Base-by-base conservation (phyloP, 352 stramenopile species). In the Peronosclerospora sorghi region DNA sequence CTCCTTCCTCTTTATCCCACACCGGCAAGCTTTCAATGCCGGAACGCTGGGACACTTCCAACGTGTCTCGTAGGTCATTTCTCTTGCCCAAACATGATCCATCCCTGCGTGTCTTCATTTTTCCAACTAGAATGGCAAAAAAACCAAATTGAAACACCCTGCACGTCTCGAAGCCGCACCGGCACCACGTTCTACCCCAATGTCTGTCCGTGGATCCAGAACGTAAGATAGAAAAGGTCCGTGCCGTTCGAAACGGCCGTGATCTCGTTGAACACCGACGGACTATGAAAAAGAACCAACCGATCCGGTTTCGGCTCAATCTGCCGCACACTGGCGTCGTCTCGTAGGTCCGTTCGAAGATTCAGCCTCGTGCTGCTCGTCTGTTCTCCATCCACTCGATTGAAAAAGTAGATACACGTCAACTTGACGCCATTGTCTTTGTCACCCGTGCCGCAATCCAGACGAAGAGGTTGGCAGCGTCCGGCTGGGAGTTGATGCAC, bases 401-500 rank as follows among this genome's bases (percentile, higher is more conserved):
- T 78, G 21, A 84, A 57, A 41, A 74, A 87, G 41, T 89, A 89
- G 15, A 86, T 34, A 34, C 76, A 88, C 17, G 71, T 81, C 38
- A 92, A 43, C 35, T 86, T 83, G 46, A 82, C 80, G 15, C 75
- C 75, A 43, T 92, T 88, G 48, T 89, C 67, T 35, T 81, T 76
- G 14, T 80, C 74, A 1, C 71, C 75, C 0, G 24, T 17, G 5
- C 76, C 76, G 19, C 79, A 87, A 62, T 92, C 76, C 0, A 88
- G 40, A 0, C 76, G 74, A 41, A 83, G 39, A 13, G 51, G 54
- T 40, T 92, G 79, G 26, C 43, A 14, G 2, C 84, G 59, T 8
- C 69, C 65, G 0, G 36, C 14, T 24, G 58, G 41, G 5, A 88
- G 23, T 6, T 78, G 55, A 2, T 86, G 59, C 2, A 88, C 20